Conservation (phyloP, 768 basidiomycete genomes). For the Obba rivulosa region DNA sequence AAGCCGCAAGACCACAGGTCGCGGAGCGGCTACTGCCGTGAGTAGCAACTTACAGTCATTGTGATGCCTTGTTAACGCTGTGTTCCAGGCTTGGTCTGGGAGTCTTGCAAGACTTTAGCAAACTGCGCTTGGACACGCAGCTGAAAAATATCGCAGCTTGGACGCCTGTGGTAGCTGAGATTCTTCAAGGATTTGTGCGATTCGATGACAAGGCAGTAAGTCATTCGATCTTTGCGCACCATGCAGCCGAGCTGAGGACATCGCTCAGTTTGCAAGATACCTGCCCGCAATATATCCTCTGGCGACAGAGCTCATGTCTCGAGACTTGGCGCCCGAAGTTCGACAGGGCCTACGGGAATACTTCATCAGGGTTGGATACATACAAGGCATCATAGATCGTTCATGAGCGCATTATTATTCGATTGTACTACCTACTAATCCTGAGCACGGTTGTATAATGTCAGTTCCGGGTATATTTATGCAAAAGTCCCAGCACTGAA, state of each 20-base stretch:
- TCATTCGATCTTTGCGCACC: conserved; percentile 27
- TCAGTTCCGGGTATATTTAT: conserved; percentile 18
- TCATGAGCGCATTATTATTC: conserved; percentile 11
- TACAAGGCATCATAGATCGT: conserved; percentile 25
- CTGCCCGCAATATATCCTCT: conserved; percentile 88
- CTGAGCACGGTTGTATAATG: conserved; percentile 20
- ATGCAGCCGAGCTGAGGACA: conserved; percentile 3
- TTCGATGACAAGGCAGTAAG: conserved; percentile 91
- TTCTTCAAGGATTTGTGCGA: conserved; percentile 81
- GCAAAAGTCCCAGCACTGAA: conserved; percentile 7
- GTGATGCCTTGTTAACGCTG: conserved; percentile 4
- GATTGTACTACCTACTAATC: conserved; percentile 15
- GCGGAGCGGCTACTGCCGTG: conserved; percentile 68
- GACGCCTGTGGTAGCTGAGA: conserved; percentile 98
- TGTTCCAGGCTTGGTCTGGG: conserved; percentile 70
- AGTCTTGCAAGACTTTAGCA: conserved; percentile 87
- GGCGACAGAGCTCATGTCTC: conserved; percentile 75
- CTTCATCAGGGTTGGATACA: conserved; percentile 68
- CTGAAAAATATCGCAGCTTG: conserved; percentile 94
- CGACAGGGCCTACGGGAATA: conserved; percentile 74
- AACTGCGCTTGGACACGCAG: conserved; percentile 84
- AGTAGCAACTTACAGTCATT: conserved; percentile 20
- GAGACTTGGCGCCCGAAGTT: conserved; percentile 82
- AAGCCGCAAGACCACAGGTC: conserved; percentile 77
- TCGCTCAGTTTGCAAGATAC: conserved; percentile 77